Percentiles rank a stretch among this genome's conserved stretches.
Evolutionary conservation across 352 stramenopile species (phyloP).

Genomic region (Sclerospora graminicola): DNA sequence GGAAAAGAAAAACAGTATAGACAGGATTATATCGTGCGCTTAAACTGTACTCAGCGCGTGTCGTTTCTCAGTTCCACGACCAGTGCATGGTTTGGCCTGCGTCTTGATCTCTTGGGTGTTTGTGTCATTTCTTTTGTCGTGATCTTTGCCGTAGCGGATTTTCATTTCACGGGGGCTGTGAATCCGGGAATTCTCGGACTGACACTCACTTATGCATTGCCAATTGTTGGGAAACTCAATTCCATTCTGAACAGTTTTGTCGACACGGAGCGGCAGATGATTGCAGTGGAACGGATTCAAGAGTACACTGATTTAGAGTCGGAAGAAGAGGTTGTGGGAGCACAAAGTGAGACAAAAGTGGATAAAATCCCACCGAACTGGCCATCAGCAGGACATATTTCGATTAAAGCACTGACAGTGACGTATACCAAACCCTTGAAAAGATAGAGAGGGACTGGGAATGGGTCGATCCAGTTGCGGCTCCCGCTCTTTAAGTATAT

Average conservation of each 20-base stretch:
- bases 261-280: slow-evolving; percentile 87
- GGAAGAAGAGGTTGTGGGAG: slow-evolving; percentile 29
- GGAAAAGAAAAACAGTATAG: slow-evolving; percentile 34
- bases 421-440: slow-evolving; percentile 6
- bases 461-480: not conserved
- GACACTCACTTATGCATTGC: slow-evolving; percentile 87
- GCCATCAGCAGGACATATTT: slow-evolving; percentile 41
- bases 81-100: slow-evolving; percentile 73
- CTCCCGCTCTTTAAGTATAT: slow-evolving; percentile 35
- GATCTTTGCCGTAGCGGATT: slow-evolving; percentile 66
- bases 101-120: slow-evolving; percentile 77
- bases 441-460: too few species aligned
- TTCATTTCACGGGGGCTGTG: slow-evolving; percentile 36
- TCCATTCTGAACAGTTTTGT: slow-evolving; percentile 75
- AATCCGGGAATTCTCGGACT: slow-evolving; percentile 73
- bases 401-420: slow-evolving; percentile 43
- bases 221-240: slow-evolving; percentile 85
- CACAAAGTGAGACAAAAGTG: not conserved
- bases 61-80: slow-evolving; percentile 69
- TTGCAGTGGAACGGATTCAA: slow-evolving; percentile 83
- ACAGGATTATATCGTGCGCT: slow-evolving; percentile 22
- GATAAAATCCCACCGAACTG: slow-evolving; percentile 10
- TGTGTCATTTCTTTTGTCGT: slow-evolving; percentile 75
- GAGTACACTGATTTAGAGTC: slow-evolving; percentile 60
- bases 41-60: slow-evolving; percentile 66